Evolutionary conservation across 352 stramenopile species (phyloP).

Genomic region (Pythium aphanidermatum): DNA sequence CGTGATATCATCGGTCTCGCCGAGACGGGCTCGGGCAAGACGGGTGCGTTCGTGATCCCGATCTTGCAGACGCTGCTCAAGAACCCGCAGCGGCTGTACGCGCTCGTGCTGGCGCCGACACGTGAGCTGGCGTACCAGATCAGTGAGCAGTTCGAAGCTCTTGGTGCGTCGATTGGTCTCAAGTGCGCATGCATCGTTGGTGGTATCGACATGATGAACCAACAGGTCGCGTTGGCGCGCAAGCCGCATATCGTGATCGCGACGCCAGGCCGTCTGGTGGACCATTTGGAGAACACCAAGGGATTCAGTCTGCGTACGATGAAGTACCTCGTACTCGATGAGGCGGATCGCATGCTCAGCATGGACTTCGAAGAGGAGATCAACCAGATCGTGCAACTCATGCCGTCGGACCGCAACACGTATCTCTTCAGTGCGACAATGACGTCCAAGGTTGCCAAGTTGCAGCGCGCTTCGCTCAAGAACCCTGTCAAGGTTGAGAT

Average conservation of each 20-base stretch:
- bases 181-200: constrained; percentile 92
- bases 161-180: constrained; percentile 89
- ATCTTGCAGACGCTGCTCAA: constrained; percentile 91
- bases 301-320: constrained; percentile 90
- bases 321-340: constrained; percentile 92
- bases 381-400: constrained; percentile 97
- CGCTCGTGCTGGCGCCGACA: constrained; percentile 90
- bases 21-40: constrained; percentile 95
- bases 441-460: constrained; percentile 98
- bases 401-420: constrained; percentile 92
- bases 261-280: constrained; percentile 90
- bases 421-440: constrained; percentile 99
- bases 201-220: constrained; percentile 96
- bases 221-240: constrained; percentile 95
- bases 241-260: constrained; percentile 96
- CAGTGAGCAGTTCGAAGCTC: constrained; percentile 90
- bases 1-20: constrained; percentile 97
- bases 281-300: constrained; percentile 96
- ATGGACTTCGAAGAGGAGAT: constrained; percentile 99
- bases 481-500: constrained; percentile 97
- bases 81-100: constrained; percentile 87
- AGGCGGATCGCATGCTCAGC: constrained; percentile 93
- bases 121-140: constrained; percentile 96
- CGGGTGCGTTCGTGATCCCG: constrained; percentile 92
- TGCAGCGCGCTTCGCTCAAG: constrained; percentile 95